These are phyloP conservation scores for Microsporum audouinii DNA, from an alignment of 2,329 filamentous ascomycete genomes.

Conservation along the genomic window DNA sequence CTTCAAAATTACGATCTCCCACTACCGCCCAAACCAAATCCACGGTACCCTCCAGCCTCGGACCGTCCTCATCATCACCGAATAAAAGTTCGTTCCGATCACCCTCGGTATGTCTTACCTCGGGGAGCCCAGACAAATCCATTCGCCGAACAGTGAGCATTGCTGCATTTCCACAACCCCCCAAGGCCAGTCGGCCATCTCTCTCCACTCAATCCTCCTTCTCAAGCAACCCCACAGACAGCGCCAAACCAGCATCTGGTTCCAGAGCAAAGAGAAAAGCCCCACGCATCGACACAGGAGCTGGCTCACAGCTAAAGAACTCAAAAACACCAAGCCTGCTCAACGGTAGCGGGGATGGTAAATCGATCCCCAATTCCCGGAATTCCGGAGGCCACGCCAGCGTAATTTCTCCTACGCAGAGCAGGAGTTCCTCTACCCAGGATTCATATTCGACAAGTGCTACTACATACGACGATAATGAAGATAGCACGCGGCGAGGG, in stretches of 20 bases:
- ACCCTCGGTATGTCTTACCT: constrained; percentile 43
- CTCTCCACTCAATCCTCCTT: constrained; percentile 19
- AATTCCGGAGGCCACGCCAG: constrained; percentile 66
- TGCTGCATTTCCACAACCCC: constrained; percentile 84
- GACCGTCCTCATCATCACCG: constrained; percentile 39
- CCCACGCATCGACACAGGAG: constrained; percentile 45
- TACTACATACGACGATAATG: constrained; percentile 73
- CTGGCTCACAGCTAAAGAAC: constrained; percentile 25
- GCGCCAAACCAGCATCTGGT: constrained; percentile 19
- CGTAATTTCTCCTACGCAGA: constrained; percentile 72
- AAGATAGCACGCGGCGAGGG: constrained; percentile 39
- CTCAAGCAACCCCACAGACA: constrained; percentile 10
- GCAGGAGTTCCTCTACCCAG: constrained; percentile 81
- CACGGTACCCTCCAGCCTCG: constrained; percentile 35
- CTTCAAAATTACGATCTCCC: constrained; percentile 48
- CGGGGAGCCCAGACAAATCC: constrained; percentile 49
- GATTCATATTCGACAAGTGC: constrained; percentile 85
- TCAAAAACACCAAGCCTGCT: constrained; percentile 59
- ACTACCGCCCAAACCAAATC: constrained; percentile 43
- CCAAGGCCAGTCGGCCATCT: constrained; percentile 53
- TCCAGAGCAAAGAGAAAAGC: constrained; percentile 41
- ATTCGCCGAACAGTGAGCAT: constrained; percentile 86
- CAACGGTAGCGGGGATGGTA: constrained; percentile 67
- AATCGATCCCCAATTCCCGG: constrained; percentile 54
- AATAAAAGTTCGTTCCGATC: constrained; percentile 46